phyloP scores from a whole-genome alignment of 495 filamentous ascomycete genomes.

The Aspergillus incahuasiensis region DNA sequence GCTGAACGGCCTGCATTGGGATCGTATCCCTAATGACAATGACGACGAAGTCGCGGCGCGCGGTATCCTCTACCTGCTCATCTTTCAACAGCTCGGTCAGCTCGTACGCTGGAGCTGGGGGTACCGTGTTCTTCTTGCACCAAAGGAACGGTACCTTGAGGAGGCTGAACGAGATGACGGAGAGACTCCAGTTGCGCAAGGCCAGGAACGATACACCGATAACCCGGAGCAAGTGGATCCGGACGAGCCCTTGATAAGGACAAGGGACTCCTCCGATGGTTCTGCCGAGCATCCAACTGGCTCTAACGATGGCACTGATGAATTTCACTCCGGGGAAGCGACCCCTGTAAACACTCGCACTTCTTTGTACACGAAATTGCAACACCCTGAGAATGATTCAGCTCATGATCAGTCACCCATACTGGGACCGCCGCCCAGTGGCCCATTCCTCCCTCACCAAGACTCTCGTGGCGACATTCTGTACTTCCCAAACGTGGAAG shows the following conservation, averaged over 20 bases:
- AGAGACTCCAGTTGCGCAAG: slow-evolving; percentile 54
- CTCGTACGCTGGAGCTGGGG: slow-evolving; percentile 98
- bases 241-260: slow-evolving; percentile 41
- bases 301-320: slow-evolving; percentile 14
- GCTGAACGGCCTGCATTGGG: slow-evolving; percentile 87
- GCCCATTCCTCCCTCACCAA: slow-evolving; percentile 39
- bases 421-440: slow-evolving; percentile 32
- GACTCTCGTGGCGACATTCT: slow-evolving; percentile 37
- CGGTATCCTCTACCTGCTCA: slow-evolving; percentile 90
- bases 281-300: slow-evolving; percentile 18
- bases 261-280: slow-evolving; percentile 21
- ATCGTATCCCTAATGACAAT: slow-evolving; percentile 83
- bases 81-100: slow-evolving; percentile 97
- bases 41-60: slow-evolving; percentile 91
- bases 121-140: slow-evolving; percentile 84
- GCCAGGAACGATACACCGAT: slow-evolving; percentile 60
- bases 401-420: slow-evolving; percentile 24
- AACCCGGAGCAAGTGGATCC: slow-evolving; percentile 46
- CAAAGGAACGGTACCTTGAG: slow-evolving; percentile 56
- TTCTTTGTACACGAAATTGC: slow-evolving; percentile 36
- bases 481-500: slow-evolving; percentile 42
- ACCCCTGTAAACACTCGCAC: slow-evolving; percentile 36
- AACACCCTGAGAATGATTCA: slow-evolving; percentile 18
- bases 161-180: slow-evolving; percentile 56
- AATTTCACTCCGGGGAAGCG: slow-evolving; percentile 38